Evolutionary conservation across 441 rosid species (phyloP).

Genomic region (Pelargonium exstipulatum): DNA sequence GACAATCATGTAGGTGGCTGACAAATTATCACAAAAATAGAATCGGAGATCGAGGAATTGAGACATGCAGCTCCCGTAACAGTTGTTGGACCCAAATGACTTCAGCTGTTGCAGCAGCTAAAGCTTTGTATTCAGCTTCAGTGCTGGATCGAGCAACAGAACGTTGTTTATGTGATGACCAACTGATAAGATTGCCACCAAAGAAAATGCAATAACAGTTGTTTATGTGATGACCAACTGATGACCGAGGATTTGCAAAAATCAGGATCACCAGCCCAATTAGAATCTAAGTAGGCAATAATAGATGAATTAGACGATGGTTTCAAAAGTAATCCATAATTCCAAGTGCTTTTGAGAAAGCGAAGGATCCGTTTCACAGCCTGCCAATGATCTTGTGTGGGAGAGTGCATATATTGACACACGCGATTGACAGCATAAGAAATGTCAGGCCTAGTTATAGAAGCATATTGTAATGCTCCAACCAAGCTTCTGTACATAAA

Average conservation of each 20-base stretch:
- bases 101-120: background rate
- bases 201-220: background rate
- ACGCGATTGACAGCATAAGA: background rate
- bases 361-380: background rate
- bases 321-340: background rate
- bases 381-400: background rate
- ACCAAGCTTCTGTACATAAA: background rate
- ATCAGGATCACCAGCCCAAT: background rate
- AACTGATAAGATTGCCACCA: background rate
- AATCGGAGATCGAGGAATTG: background rate
- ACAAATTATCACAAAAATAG: background rate
- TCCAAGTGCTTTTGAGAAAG: background rate
- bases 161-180: background rate
- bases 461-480: constrained; percentile 4
- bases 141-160: constrained; percentile 4
- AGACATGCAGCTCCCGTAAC: background rate
- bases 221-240: too few relatives aligned
- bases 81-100: background rate
- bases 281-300: background rate
- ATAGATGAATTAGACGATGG: background rate
- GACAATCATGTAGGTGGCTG: background rate
- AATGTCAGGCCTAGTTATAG: background rate
- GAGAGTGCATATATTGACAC: background rate
- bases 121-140: background rate
- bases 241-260: background rate